Evolutionary conservation across 345 rosid genomes (phyloP).

Genomic region (Gossypium thurberi): DNA sequence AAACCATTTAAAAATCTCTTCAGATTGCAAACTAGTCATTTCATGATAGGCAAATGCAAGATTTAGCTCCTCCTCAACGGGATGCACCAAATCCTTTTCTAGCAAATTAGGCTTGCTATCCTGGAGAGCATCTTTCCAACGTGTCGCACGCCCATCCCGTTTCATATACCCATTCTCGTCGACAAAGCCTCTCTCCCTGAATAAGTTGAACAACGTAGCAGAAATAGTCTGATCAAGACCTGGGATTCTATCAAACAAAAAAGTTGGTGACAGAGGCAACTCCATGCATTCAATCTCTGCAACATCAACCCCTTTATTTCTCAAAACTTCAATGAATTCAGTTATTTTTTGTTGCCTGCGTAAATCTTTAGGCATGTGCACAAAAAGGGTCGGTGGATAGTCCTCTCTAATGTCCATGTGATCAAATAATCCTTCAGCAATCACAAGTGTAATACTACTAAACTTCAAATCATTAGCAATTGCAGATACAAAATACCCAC

Average conservation of each 20-base stretch:
- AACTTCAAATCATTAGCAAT: constrained; percentile 55
- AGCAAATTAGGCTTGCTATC: constrained; percentile 27
- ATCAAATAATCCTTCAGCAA: constrained; percentile 75
- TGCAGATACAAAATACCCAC: constrained; percentile 80
- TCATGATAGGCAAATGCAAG: constrained; percentile 91
- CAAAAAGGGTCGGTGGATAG: constrained; percentile 82
- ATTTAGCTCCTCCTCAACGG: constrained; percentile 83
- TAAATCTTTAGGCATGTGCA: constrained; percentile 87
- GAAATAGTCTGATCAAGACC: constrained; percentile 45
- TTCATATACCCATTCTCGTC: constrained; percentile 70
- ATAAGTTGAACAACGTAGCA: constrained; percentile 44
- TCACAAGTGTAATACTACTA: constrained; percentile 72
- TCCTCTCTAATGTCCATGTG: constrained; percentile 39
- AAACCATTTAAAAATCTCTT: constrained; percentile 83
- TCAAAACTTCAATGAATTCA: constrained; percentile 43
- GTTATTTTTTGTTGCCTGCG: constrained; percentile 56
- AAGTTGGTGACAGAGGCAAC: constrained; percentile 41
- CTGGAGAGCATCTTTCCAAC: constrained; percentile 54
- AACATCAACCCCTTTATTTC: constrained; percentile 61
- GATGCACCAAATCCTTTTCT: constrained; percentile 46
- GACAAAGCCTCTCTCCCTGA: constrained; percentile 52
- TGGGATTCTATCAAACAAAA: constrained; percentile 62
- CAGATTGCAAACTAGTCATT: constrained; percentile 85
- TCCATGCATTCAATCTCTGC: constrained; percentile 71
- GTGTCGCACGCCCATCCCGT: constrained; percentile 62